Evolutionary conservation across 176 grass and related monocot species (phyloP).

Genomic region (Oryza brachyantha): DNA sequence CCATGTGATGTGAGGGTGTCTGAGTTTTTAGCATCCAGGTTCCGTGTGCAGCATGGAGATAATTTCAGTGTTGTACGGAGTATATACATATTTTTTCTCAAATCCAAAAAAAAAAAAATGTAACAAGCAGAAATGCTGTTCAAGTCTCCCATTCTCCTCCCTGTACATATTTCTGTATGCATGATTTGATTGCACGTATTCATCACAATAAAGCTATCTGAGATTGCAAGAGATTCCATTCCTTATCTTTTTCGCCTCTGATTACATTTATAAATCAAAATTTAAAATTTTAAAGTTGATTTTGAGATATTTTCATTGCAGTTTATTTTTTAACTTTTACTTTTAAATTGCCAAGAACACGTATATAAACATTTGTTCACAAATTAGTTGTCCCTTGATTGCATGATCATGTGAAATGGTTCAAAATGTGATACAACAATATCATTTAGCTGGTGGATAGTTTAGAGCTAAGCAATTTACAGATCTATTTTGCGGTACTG

Average conservation of each 20-base stretch:
- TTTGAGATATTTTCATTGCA: too few species aligned
- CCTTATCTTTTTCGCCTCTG: too few species aligned
- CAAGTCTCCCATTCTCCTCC: constrained; percentile 18
- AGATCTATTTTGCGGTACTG: not conserved
- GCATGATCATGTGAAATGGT: not conserved
- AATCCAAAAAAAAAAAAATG: not conserved
- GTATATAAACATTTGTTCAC: too few species aligned
- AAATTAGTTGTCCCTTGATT: too few species aligned
- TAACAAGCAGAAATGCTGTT: constrained; percentile 12
- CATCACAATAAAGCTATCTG: constrained; percentile 21
- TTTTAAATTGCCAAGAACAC: too few species aligned
- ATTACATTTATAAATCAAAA: too few species aligned
- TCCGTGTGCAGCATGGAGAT: constrained; percentile 34
- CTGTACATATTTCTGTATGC: constrained; percentile 29
- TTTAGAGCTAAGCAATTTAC: not conserved
- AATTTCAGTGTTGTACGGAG: not conserved
- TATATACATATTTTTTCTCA: constrained; percentile 22
- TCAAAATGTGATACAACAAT: too few species aligned
- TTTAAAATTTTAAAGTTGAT: too few species aligned
- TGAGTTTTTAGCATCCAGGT: constrained; percentile 49
- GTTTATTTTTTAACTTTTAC: too few species aligned
- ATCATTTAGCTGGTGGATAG: too few species aligned
- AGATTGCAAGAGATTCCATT: not conserved
- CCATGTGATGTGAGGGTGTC: constrained; percentile 44
- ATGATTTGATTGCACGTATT: constrained; percentile 22